Base-by-base conservation (phyloP, 2,329 filamentous ascomycete species). In the Fusarium metavorans region DNA sequence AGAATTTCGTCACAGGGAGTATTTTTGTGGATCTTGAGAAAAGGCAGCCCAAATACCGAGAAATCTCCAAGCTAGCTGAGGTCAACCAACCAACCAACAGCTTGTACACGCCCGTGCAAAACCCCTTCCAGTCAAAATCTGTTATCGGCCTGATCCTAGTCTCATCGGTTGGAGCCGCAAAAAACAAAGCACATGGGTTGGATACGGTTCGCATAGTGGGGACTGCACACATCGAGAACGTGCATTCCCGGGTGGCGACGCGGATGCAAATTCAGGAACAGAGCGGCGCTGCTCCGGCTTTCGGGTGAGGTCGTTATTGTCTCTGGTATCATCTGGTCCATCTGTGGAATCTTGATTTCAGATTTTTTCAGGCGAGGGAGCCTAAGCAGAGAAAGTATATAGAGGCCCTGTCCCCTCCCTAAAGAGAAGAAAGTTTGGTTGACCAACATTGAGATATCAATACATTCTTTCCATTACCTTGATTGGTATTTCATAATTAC, bases 121-220 rank as follows among this genome's bases (percentile, higher is more conserved):
- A 64, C 43, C 34, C 37, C 30, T 48, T 23, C 56, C 32, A 61
- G 25, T 35, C 54, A 62, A 56, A 56, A 58, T 60, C 39, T 34
- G 34, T 37, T 39, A 65, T 25, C 34, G 37, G 35, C 66, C 70
- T 32, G 45, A 32, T 66, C 34, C 69, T 35, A 64, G 54, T 70
- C 41, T 25, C 30, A 32, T 77, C 76, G 64, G 68, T 67, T 71
- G 64, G 59, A 77, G 67, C 76, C 73, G 75, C 67, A 77, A 43
- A 35, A 34, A 27, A 27, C 9, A 58, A 27, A 43, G 41, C 30
- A 60, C 54, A 32, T 60, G 27, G 41, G 27, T n/a, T 35, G 34
- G 58, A 32, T 41, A 41, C 16, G 61, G 70, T 71, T 76, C 66
- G 68, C 64, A 71, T 27, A 27, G 27, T 27, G 27, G 27, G 27